Evolutionary conservation across 805 yeast species (phyloP).

Genomic region (Candida xiaguanensis): DNA sequence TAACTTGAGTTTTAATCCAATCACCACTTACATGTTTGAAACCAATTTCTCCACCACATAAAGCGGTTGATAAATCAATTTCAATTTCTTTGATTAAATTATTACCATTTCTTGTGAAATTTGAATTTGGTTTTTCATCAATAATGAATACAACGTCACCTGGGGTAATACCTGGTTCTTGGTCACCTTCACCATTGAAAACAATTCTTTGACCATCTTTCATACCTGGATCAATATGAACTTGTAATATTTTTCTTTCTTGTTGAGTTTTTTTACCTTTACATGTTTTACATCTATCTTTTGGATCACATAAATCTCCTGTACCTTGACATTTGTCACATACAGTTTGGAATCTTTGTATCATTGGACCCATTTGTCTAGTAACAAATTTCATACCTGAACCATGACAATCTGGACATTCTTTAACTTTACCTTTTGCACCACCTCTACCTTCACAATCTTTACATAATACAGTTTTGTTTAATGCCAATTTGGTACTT

Average conservation of each 20-base stretch:
- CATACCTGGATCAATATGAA: slow-evolving; percentile 97
- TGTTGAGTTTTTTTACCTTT: slow-evolving; percentile 80
- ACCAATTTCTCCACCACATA: slow-evolving; percentile 92
- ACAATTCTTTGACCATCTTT: slow-evolving; percentile 86
- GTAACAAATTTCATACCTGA: slow-evolving; percentile 87
- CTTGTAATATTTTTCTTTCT: slow-evolving; percentile 92
- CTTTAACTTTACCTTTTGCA: slow-evolving; percentile 82
- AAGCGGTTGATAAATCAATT: slow-evolving; percentile 87
- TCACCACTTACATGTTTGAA: slow-evolving; percentile 91
- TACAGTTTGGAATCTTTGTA: slow-evolving; percentile 93
- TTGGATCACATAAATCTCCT: slow-evolving; percentile 83
- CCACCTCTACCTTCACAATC: slow-evolving; percentile 96
- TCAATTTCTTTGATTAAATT: slow-evolving; percentile 83
- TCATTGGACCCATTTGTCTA: slow-evolving; percentile 99
- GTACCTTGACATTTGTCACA: slow-evolving; percentile 92
- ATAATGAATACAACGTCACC: slow-evolving; percentile 95
- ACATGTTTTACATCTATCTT: slow-evolving; percentile 86
- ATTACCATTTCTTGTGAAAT: slow-evolving; percentile 83
- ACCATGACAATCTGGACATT: slow-evolving; percentile 87
- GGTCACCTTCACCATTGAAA: slow-evolving; percentile 96
- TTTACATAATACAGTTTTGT: slow-evolving; percentile 86
- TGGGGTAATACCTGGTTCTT: slow-evolving; percentile 89
- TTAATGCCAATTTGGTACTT: slow-evolving; percentile 88
- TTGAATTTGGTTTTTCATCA: slow-evolving; percentile 82
- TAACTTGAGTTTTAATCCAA: slow-evolving; percentile 73